Conservation (phyloP, 169 alveolate genomes). For the Amoebophrya sp. region DNA sequence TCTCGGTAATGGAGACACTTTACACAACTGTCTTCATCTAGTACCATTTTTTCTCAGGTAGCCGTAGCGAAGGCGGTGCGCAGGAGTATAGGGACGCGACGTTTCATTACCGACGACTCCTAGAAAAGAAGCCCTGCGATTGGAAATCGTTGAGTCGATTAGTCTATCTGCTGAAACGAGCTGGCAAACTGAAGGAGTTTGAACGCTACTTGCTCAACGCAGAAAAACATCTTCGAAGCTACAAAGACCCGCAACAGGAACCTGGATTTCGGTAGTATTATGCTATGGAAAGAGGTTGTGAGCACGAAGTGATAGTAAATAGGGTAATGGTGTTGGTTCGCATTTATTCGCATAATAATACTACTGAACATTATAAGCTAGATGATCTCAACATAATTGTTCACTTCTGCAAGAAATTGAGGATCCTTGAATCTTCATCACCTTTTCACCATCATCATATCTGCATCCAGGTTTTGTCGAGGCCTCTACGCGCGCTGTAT, state of each 20-base stretch:
- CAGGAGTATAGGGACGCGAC: not conserved
- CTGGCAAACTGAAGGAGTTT: conserved; percentile 35
- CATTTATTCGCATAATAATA: no score
- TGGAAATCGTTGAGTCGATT: not conserved
- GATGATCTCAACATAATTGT: no score
- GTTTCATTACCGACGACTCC: not conserved
- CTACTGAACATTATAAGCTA: no score
- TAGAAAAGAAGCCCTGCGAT: not conserved
- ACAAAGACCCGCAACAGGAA: not conserved
- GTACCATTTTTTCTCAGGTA: no score
- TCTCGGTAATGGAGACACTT: no score
- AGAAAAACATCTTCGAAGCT: conserved; percentile 57
- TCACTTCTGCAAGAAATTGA: no score
- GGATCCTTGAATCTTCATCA: no score
- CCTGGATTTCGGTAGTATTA: not conserved
- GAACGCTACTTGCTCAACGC: conserved; percentile 55
- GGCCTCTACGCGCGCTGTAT: conserved; percentile 59
- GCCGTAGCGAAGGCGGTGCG: not conserved
- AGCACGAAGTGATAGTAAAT: no score
- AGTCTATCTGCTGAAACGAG: not conserved
- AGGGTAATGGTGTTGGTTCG: no score
- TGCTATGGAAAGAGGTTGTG: no score
- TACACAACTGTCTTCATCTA: no score
- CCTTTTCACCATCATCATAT: no score
- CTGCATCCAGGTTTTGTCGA: conserved; percentile 59